Conservation (phyloP, 192 early-diverging fungal genomes). For the Paraglomus occultum region DNA sequence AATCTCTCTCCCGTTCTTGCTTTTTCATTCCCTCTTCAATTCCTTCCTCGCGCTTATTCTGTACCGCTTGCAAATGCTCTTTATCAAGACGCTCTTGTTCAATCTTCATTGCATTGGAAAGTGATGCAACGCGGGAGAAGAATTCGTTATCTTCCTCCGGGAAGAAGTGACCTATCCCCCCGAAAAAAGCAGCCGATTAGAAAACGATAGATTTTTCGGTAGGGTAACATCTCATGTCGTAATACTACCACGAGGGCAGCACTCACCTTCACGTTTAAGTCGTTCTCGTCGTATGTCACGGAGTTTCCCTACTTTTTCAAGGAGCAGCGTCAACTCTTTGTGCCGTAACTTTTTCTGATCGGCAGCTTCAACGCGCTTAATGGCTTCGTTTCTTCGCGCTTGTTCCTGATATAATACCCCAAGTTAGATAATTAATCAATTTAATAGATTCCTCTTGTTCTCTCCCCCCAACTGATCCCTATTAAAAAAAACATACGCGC, state of each 20-base stretch:
- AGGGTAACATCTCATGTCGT: too few species aligned
- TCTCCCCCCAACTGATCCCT: background rate
- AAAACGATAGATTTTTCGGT: too few species aligned
- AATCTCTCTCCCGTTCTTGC: slow-evolving; percentile 31
- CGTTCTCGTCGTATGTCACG: slow-evolving; percentile 33
- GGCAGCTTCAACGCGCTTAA: slow-evolving; percentile 26
- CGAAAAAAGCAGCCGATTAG: background rate
- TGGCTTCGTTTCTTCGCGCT: slow-evolving; percentile 24
- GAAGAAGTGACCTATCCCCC: slow-evolving; percentile 35
- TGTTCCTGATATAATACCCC: slow-evolving; percentile 16
- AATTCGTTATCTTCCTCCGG: slow-evolving; percentile 38
- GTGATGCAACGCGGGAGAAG: slow-evolving; percentile 33
- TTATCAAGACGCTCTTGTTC: slow-evolving; percentile 28
- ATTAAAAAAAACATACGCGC: slow-evolving; percentile 26
- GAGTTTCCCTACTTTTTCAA: slow-evolving; percentile 30
- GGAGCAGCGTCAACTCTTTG: slow-evolving; percentile 30
- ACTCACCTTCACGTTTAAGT: slow-evolving; percentile 33
- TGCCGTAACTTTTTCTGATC: slow-evolving; percentile 29
- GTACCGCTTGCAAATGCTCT: slow-evolving; percentile 22
- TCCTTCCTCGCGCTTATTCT: slow-evolving; percentile 28
- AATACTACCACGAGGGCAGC: too few species aligned
- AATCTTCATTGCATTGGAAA: slow-evolving; percentile 29
- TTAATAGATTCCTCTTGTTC: background rate
- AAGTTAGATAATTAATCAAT: background rate
- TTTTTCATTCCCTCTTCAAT: slow-evolving; percentile 31